These are phyloP conservation scores for Medicago ruthenica DNA, from an alignment of 306 rosid genomes.

Conservation along the genomic window DNA sequence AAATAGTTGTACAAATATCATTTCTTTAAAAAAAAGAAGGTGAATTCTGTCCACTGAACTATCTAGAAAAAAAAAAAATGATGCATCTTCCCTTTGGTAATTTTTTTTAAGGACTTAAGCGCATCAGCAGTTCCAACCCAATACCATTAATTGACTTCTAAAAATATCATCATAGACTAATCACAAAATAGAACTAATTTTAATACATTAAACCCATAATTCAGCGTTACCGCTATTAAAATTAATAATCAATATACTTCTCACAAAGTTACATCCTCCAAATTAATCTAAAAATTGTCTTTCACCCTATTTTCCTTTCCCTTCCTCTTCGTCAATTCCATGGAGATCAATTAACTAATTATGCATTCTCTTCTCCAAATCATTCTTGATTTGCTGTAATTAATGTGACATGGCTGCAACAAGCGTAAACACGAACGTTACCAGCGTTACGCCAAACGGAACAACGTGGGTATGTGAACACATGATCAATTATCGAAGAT, in stretches of 20 bases:
- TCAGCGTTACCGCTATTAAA: slow-evolving; percentile 40
- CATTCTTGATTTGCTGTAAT: slow-evolving; percentile 7
- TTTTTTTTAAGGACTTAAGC: not conserved
- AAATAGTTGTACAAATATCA: too few relatives aligned
- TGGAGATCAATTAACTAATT: not conserved
- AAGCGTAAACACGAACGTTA: not conserved
- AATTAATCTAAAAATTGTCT: slow-evolving; percentile 9
- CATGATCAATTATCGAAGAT: not conserved
- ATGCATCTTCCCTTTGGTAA: too few relatives aligned
- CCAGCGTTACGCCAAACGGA: too few relatives aligned
- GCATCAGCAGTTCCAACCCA: not conserved
- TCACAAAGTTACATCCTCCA: slow-evolving; percentile 23
- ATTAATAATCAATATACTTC: slow-evolving; percentile 16
- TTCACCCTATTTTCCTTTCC: not conserved
- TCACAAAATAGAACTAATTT: slow-evolving; percentile 43
- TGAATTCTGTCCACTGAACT: too few relatives aligned
- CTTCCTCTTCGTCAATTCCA: not conserved
- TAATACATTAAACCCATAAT: slow-evolving; percentile 37
- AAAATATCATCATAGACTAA: slow-evolving; percentile 29
- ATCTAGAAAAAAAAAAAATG: too few relatives aligned
- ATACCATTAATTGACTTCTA: slow-evolving; percentile 38
- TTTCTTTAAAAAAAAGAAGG: too few relatives aligned
- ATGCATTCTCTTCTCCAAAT: too few relatives aligned
- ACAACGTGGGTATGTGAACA: slow-evolving; percentile 45
- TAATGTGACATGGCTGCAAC: not conserved